Percentiles rank a stretch among this genome's conserved stretches.
Conservation (phyloP, 805 yeast species). For the Saccharomyces paradoxus region DNA sequence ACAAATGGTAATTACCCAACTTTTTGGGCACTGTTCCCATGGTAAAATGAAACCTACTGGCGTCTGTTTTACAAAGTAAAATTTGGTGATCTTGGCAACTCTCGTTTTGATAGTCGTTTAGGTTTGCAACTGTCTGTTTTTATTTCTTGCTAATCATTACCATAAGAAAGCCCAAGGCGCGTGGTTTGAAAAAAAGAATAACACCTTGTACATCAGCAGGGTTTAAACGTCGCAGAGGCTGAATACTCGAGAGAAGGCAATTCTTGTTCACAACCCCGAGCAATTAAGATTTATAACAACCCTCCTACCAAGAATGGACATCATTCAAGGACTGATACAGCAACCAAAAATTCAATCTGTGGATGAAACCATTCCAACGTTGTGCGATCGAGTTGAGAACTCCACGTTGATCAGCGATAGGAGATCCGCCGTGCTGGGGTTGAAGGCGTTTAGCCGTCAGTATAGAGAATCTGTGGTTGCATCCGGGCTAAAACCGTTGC, state of each 20-base stretch:
- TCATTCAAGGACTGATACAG: slow-evolving; percentile 35
- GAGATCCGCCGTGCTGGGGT: slow-evolving; percentile 81
- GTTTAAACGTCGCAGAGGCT: neutral
- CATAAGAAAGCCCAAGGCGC: neutral
- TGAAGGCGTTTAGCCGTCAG: slow-evolving; percentile 82
- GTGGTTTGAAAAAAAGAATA: neutral
- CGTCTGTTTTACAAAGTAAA: neutral
- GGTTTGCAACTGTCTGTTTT: neutral
- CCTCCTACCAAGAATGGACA: slow-evolving; percentile 26
- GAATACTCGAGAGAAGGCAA: neutral
- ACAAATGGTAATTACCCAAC: neutral
- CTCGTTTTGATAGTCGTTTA: neutral
- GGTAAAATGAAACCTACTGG: neutral
- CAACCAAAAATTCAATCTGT: slow-evolving; percentile 51
- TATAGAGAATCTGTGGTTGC: slow-evolving; percentile 88
- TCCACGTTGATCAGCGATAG: slow-evolving; percentile 77
- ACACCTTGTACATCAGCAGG: neutral
- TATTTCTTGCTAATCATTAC: neutral
- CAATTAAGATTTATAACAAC: neutral
- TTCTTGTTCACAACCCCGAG: neutral
- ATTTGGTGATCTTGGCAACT: neutral
- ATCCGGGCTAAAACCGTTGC: slow-evolving; percentile 67
- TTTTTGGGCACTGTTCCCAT: neutral
- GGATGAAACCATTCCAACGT: slow-evolving; percentile 77
- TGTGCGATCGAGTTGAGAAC: slow-evolving; percentile 80